Evolutionary conservation across 2,329 filamentous ascomycete genomes (phyloP).

Genomic region (Beauveria brongniartii): DNA sequence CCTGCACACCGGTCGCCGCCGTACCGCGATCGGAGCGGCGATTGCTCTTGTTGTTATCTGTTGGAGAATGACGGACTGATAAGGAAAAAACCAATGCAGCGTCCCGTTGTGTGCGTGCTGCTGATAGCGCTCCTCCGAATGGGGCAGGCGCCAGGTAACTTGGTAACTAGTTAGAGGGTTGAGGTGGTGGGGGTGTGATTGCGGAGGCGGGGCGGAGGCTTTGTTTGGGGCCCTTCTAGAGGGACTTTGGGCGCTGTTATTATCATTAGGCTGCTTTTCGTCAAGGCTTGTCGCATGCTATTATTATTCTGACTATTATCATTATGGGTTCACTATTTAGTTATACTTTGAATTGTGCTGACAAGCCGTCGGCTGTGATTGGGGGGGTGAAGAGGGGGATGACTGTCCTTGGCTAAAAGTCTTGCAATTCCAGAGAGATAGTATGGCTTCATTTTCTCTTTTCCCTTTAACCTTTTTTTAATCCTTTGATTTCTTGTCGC

Average conservation of each 20-base stretch:
- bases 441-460: background rate
- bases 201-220: slow-evolving; percentile 7
- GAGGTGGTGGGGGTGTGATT: too few relatives aligned
- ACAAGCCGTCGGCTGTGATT: background rate
- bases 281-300: too few relatives aligned
- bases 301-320: background rate
- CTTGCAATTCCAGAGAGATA: background rate
- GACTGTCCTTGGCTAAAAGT: background rate
- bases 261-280: too few relatives aligned
- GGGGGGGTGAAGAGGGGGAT: background rate
- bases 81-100: background rate
- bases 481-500: background rate
- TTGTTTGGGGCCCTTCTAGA: background rate
- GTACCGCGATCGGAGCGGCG: background rate
- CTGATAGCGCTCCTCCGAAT: slow-evolving; percentile 3
- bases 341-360: background rate
- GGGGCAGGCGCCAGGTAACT: background rate
- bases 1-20: background rate
- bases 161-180: background rate
- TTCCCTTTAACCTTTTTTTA: background rate
- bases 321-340: too few relatives aligned
- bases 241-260: background rate
- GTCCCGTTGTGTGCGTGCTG: too few relatives aligned
- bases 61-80: background rate
- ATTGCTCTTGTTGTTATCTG: background rate